Base-by-base conservation (phyloP, 208 protist genomes). In the Leishmania major region DNA sequence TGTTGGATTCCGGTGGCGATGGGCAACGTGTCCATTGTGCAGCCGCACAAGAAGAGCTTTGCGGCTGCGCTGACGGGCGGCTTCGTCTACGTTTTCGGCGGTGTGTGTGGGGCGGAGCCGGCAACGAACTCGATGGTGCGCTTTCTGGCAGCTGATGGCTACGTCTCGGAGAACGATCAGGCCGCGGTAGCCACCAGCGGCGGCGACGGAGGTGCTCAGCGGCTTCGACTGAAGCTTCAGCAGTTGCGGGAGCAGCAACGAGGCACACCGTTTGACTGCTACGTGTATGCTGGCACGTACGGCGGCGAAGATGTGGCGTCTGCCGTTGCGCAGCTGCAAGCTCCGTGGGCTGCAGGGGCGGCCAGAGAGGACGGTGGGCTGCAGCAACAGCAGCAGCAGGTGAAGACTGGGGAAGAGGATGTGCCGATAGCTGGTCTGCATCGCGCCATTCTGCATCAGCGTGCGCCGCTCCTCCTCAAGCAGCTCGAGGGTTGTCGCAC, bases 61-160 rank as follows among this genome's bases (percentile, higher is more conserved):
- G 91, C 78, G 3, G 93, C 92, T 3, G 93, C 93, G 37, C 92
- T 97, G 53, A 84, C 77, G 66, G 93, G 92, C 25, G 93, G 93
- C 40, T 97, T 97, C 82, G 88, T 95, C n/a, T 95, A 95, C 81
- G 83, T 95, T 25, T 97, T 97, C 78, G 93, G 93, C 25, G 93
- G 93, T 62, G 84, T 93, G 53, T 87, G 87, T 80, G 91, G 91
- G 0, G 82, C 86, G 15, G 93, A 94, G 80, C 87, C 91, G 45
- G 90, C 89, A 70, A 94, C 89, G 17, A 97, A 95, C 80, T 85
- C 88, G 66, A 90, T 93, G 87, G 84, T 95, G 3, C 92, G 92
- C 45, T 95, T 95, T 87, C 89, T 97, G 66, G 91, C 92, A n/a
- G 90, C 92, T 10, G 93, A 97, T 80, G 92, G 93, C 15, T 95